Base-by-base conservation (phyloP, 371 early-diverging fungal genomes). In the Batrachochytrium dendrobatidis region DNA sequence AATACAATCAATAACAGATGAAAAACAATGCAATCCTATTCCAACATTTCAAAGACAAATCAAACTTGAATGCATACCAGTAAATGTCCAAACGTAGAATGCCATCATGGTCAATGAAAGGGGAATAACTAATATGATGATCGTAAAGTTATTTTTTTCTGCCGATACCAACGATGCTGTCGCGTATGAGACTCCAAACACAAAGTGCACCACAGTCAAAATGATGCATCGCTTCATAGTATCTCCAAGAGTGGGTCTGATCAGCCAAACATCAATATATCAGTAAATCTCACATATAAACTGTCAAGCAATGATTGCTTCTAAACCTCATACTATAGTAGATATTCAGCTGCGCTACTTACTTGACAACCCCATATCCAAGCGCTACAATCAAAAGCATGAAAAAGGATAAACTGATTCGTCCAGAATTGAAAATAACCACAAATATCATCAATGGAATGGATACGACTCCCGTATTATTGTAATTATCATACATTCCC, bases 331-430 rank as follows among this genome's bases (percentile, higher is more conserved):
- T n/a, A n/a, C n/a, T n/a, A n/a, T n/a, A n/a, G n/a, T n/a, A 12
- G n/a, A 39, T 39, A n/a, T 15, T 39, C n/a, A 39, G 12, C 7
- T 12, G 46, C 46, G 26, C 26, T 3, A 26, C 46, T 45, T 83
- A 88, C 88, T 82, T 87, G 51, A 92, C 88, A 33, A 97, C 95
- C 54, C 98, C 93, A 66, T 92, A 97, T 10, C 98, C 98, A 67
- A 97, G 82, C 20, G 89, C 83, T 2, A 97, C 95, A 49, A 97
- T 89, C 33, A 95, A 72, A 7, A 97, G 76, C 87, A 97, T 89
- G 59, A 95, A 95, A 69, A 97, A 90, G 1, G 95, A 92, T 59
- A 93, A 71, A 60, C 90, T 90, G 68, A 87, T 93, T 51, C 96
- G 78, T 2, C 85, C 94, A 18, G 95, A 88, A 69, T 91, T 92